Evolutionary conservation across 1,284 basidiomycete species (phyloP).

Genomic region (Leccinum subfulvum): DNA sequence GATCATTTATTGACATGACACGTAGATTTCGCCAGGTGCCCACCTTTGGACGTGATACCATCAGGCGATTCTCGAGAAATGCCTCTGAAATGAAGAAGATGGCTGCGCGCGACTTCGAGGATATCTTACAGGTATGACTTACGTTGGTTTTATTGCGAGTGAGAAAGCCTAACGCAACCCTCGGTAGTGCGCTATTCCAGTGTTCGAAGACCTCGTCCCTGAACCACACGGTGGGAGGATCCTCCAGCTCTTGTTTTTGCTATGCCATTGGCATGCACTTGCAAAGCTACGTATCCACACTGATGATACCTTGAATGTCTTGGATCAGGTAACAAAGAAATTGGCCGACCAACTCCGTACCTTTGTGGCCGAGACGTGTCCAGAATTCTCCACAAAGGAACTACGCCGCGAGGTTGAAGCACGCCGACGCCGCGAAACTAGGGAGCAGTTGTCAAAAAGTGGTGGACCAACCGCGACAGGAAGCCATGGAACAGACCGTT

Average conservation of each 20-base stretch:
- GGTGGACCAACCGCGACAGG: too few relatives aligned
- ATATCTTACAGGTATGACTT: background rate
- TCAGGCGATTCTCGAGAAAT: background rate
- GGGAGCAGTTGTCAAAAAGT: background rate
- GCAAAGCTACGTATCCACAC: background rate
- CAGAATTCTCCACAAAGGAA: background rate
- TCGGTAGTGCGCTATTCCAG: background rate
- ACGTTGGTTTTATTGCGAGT: background rate
- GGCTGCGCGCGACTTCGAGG: background rate
- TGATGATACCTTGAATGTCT: background rate
- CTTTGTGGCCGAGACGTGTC: background rate
- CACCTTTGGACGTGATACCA: background rate
- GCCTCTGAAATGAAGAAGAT: background rate
- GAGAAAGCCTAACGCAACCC: background rate
- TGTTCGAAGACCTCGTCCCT: background rate
- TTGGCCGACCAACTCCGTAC: background rate
- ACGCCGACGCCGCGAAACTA: background rate
- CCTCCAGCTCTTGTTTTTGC: background rate
- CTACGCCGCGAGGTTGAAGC: background rate
- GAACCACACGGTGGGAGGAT: background rate
- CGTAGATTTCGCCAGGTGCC: background rate
- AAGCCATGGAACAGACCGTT: too few relatives aligned
- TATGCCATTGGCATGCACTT: background rate
- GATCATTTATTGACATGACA: background rate
- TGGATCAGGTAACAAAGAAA: background rate